These are phyloP conservation scores for Fragaria iinumae DNA, from an alignment of 306 rosid species.

Conservation along the genomic window DNA sequence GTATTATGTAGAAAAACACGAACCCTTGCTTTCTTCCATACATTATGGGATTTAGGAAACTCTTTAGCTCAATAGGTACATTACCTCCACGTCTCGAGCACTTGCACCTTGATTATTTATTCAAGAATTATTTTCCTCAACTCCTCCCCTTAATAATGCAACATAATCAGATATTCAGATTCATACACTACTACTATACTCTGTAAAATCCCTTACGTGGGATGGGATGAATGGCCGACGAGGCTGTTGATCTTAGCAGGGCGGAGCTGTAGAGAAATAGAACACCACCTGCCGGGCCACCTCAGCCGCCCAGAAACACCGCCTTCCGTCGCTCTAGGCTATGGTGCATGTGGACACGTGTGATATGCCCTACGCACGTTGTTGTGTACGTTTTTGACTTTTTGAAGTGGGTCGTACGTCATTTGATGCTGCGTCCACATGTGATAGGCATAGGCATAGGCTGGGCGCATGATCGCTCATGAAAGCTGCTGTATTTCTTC, in stretches of 20 bases:
- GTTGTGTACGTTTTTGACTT: slow-evolving; percentile 12
- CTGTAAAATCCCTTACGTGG: background rate
- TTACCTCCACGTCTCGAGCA: background rate
- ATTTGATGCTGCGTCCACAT: background rate
- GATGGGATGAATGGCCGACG: background rate
- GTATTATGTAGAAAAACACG: background rate
- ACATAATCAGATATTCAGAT: background rate
- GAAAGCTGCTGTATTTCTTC: background rate
- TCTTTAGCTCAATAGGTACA: too few relatives aligned
- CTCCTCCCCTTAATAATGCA: background rate
- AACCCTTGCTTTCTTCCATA: background rate
- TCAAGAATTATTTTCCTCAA: background rate
- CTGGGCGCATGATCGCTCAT: background rate
- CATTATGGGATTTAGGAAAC: background rate
- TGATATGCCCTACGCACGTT: slow-evolving; percentile 1
- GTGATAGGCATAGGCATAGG: background rate
- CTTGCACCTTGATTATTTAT: too few relatives aligned
- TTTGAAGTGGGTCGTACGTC: background rate
- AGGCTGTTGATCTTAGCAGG: background rate
- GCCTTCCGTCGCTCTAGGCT: slow-evolving; percentile 14
- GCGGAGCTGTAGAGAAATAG: background rate
- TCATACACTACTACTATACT: too few relatives aligned
- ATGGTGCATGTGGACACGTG: slow-evolving; percentile 10
- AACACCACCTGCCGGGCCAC: background rate
- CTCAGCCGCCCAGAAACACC: background rate